Evolutionary conservation across 1,139 yeast genomes (phyloP).

Genomic region (Taphrina wiesneri): DNA sequence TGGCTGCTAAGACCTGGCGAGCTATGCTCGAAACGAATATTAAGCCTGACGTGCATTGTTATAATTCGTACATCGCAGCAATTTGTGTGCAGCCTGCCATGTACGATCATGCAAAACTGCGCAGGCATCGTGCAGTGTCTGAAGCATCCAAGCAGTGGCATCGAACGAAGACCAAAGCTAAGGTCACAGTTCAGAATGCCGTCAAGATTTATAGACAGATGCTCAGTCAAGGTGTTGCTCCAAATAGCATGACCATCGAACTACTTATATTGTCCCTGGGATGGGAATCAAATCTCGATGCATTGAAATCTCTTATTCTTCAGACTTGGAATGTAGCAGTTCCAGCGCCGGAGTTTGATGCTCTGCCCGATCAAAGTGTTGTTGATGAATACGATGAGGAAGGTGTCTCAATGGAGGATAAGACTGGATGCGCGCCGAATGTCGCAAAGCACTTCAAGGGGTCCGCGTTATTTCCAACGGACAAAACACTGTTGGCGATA

Average conservation of each 20-base stretch:
- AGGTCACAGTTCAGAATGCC: constrained; percentile 3
- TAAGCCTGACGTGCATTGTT: constrained; percentile 25
- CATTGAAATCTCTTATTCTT: background rate
- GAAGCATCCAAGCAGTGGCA: background rate
- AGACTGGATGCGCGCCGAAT: background rate
- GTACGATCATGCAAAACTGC: constrained; percentile 7
- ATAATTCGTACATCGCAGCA: constrained; percentile 23
- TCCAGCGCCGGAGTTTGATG: background rate
- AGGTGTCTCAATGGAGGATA: background rate
- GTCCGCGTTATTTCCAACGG: background rate
- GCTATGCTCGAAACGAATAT: background rate
- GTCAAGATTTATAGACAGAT: constrained; percentile 17
- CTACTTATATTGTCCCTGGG: constrained; percentile 15
- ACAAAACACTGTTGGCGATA: constrained; percentile 13
- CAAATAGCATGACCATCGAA: constrained; percentile 22
- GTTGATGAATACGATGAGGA: constrained; percentile 25
- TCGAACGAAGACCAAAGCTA: background rate
- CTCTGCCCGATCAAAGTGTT: constrained; percentile 1
- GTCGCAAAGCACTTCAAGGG: background rate
- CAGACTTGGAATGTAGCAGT: constrained; percentile 19
- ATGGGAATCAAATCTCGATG: constrained; percentile 6
- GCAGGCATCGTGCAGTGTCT: background rate
- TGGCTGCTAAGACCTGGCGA: constrained; percentile 10
- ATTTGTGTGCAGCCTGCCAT: constrained; percentile 10
- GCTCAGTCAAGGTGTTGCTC: constrained; percentile 6